Conservation (phyloP, 2,329 filamentous ascomycete genomes). For the Talaromyces pinophilus region DNA sequence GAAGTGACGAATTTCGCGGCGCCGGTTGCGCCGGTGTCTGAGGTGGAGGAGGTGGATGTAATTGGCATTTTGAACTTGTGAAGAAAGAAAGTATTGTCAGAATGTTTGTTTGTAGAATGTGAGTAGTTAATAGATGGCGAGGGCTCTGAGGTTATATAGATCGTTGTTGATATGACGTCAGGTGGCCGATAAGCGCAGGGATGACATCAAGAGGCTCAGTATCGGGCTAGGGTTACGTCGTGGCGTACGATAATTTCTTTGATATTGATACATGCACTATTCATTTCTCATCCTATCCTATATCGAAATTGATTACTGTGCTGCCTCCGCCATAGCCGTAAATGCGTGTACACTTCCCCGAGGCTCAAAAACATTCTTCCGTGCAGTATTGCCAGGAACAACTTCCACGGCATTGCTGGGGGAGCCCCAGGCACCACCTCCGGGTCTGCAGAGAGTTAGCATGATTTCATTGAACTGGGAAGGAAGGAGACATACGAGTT, state of each 20-base stretch:
- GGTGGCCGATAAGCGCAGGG: not conserved
- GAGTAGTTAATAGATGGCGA: no score
- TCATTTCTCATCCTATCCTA: not conserved
- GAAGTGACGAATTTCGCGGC: conserved; percentile 59
- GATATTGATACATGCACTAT: not conserved
- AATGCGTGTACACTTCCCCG: conserved; percentile 20
- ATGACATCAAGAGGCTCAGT: conserved; percentile 5
- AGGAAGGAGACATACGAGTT: conserved; percentile 17
- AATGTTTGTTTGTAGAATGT: no score
- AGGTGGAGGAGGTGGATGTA: not conserved
- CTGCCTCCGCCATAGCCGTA: conserved; percentile 18
- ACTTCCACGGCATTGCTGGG: not conserved
- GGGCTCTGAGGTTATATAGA: not conserved
- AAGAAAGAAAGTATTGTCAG: not conserved
- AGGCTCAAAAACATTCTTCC: conserved; percentile 14
- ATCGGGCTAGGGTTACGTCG: not conserved
- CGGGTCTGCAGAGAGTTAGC: conserved; percentile 17
- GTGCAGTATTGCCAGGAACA: not conserved
- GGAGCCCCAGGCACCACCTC: conserved; percentile 17
- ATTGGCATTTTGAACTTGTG: not conserved
- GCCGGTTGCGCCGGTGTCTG: conserved; percentile 48
- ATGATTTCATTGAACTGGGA: not conserved
- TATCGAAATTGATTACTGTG: not conserved
- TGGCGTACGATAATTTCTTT: not conserved
- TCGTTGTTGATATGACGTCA: conserved; percentile 10